phyloP scores from a whole-genome alignment of 148 eudicot genomes.

The Hydrangea macrophylla region DNA sequence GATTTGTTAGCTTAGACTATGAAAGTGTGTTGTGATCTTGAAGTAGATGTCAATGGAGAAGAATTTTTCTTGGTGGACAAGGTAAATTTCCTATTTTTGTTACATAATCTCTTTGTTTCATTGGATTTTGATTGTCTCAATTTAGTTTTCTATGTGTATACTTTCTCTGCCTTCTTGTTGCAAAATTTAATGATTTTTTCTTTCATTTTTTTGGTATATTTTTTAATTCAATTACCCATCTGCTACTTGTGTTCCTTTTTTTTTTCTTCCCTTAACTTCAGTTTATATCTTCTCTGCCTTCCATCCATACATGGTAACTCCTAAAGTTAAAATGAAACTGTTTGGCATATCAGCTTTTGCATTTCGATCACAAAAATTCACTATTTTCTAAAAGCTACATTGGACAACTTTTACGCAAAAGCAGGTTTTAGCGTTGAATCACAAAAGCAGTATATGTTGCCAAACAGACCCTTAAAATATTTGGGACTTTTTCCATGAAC shows the following conservation, averaged over 20 bases:
- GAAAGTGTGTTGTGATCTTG: slow-evolving; percentile 32
- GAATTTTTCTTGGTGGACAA: slow-evolving; percentile 32
- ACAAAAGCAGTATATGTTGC: too few species aligned
- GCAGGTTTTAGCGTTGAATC: too few species aligned
- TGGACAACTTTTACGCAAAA: not conserved
- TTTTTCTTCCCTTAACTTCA: too few species aligned
- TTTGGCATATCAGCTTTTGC: too few species aligned
- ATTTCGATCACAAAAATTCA: too few species aligned
- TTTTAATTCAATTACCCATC: not conserved
- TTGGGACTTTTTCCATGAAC: too few species aligned
- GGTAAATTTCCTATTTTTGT: slow-evolving; percentile 17
- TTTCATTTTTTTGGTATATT: too few species aligned
- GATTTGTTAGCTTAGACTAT: not conserved
- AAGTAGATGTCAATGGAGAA: slow-evolving; percentile 48
- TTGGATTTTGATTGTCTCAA: not conserved
- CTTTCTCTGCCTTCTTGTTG: not conserved
- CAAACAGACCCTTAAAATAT: too few species aligned
- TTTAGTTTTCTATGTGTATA: not conserved
- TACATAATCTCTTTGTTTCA: not conserved
- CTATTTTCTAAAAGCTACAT: too few species aligned
- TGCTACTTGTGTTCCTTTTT: not conserved
- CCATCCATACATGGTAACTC: too few species aligned
- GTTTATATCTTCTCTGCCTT: too few species aligned
- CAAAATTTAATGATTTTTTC: not conserved
- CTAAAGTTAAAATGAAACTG: too few species aligned